Conservation (phyloP, 805 yeast genomes). For the Pichia phayaonensis region DNA sequence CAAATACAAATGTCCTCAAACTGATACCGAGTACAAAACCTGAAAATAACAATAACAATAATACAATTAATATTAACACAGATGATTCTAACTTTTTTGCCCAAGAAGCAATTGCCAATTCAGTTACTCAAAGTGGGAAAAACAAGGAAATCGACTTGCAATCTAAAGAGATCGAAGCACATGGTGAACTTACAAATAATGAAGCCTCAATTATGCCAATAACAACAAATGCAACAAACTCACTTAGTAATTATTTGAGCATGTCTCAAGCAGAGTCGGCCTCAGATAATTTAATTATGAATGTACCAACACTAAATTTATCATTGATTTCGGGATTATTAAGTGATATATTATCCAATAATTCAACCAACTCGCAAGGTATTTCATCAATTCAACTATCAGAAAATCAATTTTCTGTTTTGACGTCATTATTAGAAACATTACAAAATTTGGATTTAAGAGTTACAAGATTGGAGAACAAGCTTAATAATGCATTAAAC, state of each 20-base stretch:
- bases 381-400: neutral
- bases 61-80: neutral
- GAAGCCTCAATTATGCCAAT: neutral
- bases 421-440: constrained; percentile 1
- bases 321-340: constrained; percentile 4
- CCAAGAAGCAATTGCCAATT: constrained; percentile 1
- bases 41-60: neutral
- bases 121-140: neutral
- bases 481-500: neutral
- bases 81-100: constrained; percentile 7
- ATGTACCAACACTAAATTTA: neutral
- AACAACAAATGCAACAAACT: neutral
- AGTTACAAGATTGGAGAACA: neutral
- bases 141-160: neutral
- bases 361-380: neutral
- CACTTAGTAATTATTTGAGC: neutral
- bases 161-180: neutral
- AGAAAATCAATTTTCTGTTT: neutral
- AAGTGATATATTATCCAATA: constrained; percentile 4
- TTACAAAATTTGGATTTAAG: constrained; percentile 1
- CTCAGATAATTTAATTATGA: neutral
- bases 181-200: neutral
- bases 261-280: neutral
- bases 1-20: neutral
- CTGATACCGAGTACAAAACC: neutral